Percentiles rank a stretch among this genome's conserved stretches.
phyloP scores from a whole-genome alignment of 2,329 filamentous ascomycete genomes.

The Neonectria ditissima region DNA sequence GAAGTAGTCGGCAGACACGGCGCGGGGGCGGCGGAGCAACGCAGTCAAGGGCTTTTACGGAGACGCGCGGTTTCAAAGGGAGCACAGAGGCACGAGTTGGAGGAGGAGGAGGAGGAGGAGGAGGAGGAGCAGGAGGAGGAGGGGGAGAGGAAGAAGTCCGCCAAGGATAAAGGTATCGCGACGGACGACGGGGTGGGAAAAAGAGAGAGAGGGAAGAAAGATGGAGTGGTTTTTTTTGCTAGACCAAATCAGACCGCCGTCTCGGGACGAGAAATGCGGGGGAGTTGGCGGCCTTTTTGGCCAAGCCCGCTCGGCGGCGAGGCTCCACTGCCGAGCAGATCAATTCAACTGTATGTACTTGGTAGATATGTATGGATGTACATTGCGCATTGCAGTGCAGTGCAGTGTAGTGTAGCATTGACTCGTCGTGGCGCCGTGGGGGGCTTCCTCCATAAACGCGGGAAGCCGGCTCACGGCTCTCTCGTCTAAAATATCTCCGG shows the following conservation, averaged over 20 bases:
- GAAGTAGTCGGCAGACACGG: too few relatives aligned
- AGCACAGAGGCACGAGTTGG: slow-evolving; percentile 60
- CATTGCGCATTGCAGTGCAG: too few relatives aligned
- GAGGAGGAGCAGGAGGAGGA: slow-evolving; percentile 51
- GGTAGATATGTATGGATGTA: too few relatives aligned
- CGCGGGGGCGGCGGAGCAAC: too few relatives aligned
- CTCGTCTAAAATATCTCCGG: not conserved
- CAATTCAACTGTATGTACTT: too few relatives aligned
- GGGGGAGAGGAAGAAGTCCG: slow-evolving; percentile 28
- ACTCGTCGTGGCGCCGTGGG: slow-evolving; percentile 42
- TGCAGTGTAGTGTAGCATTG: slow-evolving; percentile 30
- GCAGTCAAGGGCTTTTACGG: not conserved
- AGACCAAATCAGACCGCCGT: slow-evolving; percentile 28
- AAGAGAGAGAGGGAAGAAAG: too few relatives aligned
- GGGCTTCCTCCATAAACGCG: not conserved
- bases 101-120: slow-evolving; percentile 45
- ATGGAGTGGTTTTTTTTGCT: slow-evolving; percentile 16
- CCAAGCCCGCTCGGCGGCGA: slow-evolving; percentile 29
- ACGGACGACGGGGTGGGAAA: slow-evolving; percentile 11
- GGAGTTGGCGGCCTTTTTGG: slow-evolving; percentile 39
- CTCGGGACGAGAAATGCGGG: slow-evolving; percentile 42
- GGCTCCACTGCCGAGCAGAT: slow-evolving; percentile 46
- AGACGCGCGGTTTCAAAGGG: slow-evolving; percentile 53
- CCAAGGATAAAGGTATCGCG: slow-evolving; percentile 11
- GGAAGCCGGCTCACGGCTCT: too few relatives aligned